A percentile compares a stretch with the other conserved stretches of the same genome.
phyloP scores from a whole-genome alignment of 148 eudicot species.

The Persicaria tinctoria region DNA sequence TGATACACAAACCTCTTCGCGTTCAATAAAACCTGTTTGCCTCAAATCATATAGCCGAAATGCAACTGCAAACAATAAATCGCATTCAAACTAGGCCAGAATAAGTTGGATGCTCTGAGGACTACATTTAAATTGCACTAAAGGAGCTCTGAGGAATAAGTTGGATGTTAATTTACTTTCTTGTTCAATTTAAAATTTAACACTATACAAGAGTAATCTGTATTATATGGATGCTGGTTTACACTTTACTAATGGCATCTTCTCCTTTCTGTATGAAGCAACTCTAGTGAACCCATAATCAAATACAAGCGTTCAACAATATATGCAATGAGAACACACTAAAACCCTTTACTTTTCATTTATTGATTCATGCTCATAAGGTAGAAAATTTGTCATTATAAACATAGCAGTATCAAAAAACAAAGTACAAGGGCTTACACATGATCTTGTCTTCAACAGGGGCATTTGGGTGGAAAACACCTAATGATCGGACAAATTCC shows the following conservation, averaged over 20 bases:
- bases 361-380: no score
- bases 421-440: slow-evolving; percentile 31
- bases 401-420: no score
- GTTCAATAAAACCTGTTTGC: slow-evolving; percentile 72
- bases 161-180: no score
- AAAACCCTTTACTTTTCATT: neutral
- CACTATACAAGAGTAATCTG: no score
- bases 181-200: no score
- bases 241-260: no score
- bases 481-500: slow-evolving; percentile 73
- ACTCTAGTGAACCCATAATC: neutral
- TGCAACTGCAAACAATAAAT: slow-evolving; percentile 54
- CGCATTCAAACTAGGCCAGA: neutral
- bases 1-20: slow-evolving; percentile 61
- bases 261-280: neutral
- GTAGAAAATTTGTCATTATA: no score
- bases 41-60: slow-evolving; percentile 69
- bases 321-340: neutral
- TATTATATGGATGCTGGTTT: no score
- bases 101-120: no score
- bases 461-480: slow-evolving; percentile 83
- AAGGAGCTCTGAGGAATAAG: neutral
- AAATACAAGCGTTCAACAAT: neutral
- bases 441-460: slow-evolving; percentile 46
- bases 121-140: neutral